These are phyloP conservation scores for Mucor plumbeus DNA, from an alignment of 371 early-diverging fungal genomes.

Conservation along the genomic window DNA sequence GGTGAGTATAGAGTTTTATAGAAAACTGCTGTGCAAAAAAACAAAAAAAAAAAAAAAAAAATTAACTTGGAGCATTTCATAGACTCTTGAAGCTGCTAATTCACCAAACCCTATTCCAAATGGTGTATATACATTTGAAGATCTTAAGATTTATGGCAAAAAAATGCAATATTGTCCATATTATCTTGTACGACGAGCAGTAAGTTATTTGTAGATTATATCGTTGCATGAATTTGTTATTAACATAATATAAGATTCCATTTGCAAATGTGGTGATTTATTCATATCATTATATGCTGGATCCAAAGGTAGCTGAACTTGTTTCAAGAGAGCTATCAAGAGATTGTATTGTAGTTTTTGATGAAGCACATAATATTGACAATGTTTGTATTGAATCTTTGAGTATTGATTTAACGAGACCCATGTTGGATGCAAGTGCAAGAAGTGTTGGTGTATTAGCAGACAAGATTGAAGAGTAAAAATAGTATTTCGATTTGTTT, in stretches of 20 bases:
- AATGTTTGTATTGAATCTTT: constrained; percentile 99
- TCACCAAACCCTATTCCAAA: constrained; percentile 75
- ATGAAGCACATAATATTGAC: constrained; percentile 99
- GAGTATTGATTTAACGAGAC: constrained; percentile 92
- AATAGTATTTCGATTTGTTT: constrained; percentile 7
- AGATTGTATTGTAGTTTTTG: constrained; percentile 98
- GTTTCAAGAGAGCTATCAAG: constrained; percentile 94
- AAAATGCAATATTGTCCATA: constrained; percentile 93
- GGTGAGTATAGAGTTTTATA: constrained; percentile 30
- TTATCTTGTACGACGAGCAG: constrained; percentile 88
- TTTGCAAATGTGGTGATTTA: constrained; percentile 98
- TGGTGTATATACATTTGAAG: constrained; percentile 97
- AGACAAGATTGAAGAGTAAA: constrained; percentile 73
- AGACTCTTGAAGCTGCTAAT: constrained; percentile 73
- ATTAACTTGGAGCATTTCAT: not conserved
- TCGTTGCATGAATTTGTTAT: not conserved
- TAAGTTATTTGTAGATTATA: constrained; percentile 37
- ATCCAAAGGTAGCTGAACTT: constrained; percentile 98
- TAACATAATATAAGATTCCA: constrained; percentile 59
- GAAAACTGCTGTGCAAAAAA: not conserved
- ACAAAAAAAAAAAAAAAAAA: too few species aligned
- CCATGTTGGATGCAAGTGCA: constrained; percentile 90
- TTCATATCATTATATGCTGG: constrained; percentile 99
- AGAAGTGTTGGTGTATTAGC: constrained; percentile 76
- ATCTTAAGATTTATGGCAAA: constrained; percentile 82